Conservation (phyloP, 2,329 filamentous ascomycete species). For the Ascochyta rabiei region DNA sequence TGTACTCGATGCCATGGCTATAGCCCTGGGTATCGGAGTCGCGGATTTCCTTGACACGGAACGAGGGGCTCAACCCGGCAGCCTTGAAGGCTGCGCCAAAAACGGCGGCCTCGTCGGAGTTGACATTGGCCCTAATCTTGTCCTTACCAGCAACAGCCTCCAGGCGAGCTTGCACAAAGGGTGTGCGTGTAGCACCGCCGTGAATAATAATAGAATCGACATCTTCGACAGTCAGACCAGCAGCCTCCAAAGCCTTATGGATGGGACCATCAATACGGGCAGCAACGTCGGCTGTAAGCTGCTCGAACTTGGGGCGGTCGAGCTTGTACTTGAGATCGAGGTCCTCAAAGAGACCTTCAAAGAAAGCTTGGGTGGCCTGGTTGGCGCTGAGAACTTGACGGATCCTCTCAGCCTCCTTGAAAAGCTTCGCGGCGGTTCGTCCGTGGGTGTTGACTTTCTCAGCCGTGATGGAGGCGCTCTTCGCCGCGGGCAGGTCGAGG, state of each 20-base stretch:
- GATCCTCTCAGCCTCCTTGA: constrained; percentile 86
- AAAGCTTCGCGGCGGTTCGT: constrained; percentile 85
- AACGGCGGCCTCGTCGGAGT: constrained; percentile 94
- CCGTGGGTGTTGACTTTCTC: constrained; percentile 75
- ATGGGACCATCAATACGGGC: constrained; percentile 73
- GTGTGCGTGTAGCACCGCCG: constrained; percentile 86
- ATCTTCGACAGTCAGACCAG: constrained; percentile 74
- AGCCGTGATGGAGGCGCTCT: constrained; percentile 66
- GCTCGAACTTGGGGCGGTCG: constrained; percentile 78
- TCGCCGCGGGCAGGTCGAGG: constrained; percentile 66
- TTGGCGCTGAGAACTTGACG: constrained; percentile 95
- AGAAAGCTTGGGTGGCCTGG: constrained; percentile 76
- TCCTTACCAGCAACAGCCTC: constrained; percentile 75
- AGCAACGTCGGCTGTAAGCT: constrained; percentile 71
- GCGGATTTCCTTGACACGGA: constrained; percentile 96
- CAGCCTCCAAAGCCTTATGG: constrained; percentile 73
- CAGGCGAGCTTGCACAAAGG: constrained; percentile 89
- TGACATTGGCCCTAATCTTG: constrained; percentile 92
- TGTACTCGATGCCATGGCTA: constrained; percentile 76
- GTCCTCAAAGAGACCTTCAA: constrained; percentile 90
- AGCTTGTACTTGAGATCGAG: constrained; percentile 94
- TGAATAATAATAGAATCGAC: constrained; percentile 92
- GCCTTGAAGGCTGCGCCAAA: constrained; percentile 96
- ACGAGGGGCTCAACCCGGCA: constrained; percentile 88
- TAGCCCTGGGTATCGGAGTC: constrained; percentile 79